phyloP scores from a whole-genome alignment of 257 asterid species.

The Thymus quinquecostatus region DNA sequence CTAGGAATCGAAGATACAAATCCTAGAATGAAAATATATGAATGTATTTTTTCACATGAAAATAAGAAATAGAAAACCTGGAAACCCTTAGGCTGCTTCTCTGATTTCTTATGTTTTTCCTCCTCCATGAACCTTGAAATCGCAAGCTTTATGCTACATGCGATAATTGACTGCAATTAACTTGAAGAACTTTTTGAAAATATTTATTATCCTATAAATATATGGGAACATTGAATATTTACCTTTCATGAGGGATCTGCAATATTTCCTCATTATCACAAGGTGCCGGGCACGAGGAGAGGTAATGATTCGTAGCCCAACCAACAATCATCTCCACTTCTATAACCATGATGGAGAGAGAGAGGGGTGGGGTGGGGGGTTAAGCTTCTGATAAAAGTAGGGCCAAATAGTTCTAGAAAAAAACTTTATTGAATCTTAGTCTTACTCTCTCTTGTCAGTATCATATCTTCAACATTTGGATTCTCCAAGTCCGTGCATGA shows the following conservation, averaged over 20 bases:
- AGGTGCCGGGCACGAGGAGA: constrained; percentile 56
- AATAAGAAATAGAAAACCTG: too few species aligned
- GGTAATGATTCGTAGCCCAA: constrained; percentile 72
- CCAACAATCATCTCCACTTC: constrained; percentile 69
- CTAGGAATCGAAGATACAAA: background rate
- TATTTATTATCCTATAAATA: background rate
- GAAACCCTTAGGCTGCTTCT: too few species aligned
- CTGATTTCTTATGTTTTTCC: constrained; percentile 19
- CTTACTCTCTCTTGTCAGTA: constrained; percentile 77
- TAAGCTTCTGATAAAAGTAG: background rate
- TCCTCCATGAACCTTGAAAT: constrained; percentile 66
- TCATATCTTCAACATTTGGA: constrained; percentile 58
- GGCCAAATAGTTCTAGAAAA: background rate
- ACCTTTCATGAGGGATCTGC: constrained; percentile 65
- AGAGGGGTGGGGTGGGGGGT: too few species aligned
- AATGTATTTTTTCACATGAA: too few species aligned
- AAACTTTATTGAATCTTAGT: background rate
- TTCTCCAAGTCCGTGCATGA: constrained; percentile 65
- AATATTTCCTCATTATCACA: constrained; percentile 52
- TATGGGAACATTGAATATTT: background rate
- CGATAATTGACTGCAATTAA: background rate
- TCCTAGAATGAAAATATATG: background rate
- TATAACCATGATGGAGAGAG: constrained; percentile 8
- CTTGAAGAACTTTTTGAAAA: background rate
- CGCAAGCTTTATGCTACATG: constrained; percentile 59